Evolutionary conservation across 495 filamentous ascomycete genomes (phyloP).

Genomic region (Pseudotulostoma volvatum): DNA sequence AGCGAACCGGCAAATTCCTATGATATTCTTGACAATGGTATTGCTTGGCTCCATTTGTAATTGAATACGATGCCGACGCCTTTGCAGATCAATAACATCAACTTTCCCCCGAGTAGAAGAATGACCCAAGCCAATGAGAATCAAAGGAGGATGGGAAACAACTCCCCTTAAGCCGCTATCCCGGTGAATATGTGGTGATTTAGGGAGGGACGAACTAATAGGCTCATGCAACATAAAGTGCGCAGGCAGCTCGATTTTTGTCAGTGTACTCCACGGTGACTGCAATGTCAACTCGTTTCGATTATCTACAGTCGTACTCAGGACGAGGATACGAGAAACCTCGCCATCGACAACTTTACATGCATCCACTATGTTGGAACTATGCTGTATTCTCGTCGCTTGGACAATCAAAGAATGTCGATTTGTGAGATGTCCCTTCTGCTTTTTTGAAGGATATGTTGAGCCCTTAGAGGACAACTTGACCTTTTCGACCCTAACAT

Average conservation of each 20-base stretch:
- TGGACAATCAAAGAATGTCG: conserved; percentile 24
- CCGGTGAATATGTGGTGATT: conserved; percentile 18
- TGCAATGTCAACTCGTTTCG: conserved; percentile 51
- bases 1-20: conserved; percentile 45
- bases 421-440: conserved; percentile 9
- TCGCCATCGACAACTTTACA: conserved; percentile 56
- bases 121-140: conserved; percentile 27
- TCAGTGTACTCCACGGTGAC: conserved; percentile 54
- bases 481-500: conserved; percentile 32
- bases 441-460: conserved; percentile 13
- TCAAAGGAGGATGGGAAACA: conserved; percentile 32
- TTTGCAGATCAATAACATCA: conserved; percentile 45
- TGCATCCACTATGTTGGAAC: conserved; percentile 49
- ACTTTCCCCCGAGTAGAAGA: conserved; percentile 37
- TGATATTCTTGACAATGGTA: conserved; percentile 37
- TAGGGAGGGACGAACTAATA: conserved; percentile 19
- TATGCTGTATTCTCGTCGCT: conserved; percentile 24
- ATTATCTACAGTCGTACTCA: conserved; percentile 47
- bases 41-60: conserved; percentile 50
- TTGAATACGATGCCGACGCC: conserved; percentile 44
- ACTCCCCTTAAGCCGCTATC: conserved; percentile 38
- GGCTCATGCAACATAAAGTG: conserved; percentile 32
- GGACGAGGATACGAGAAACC: conserved; percentile 48
- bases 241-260: conserved; percentile 36
- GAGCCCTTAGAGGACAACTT: conserved; percentile 16